Conservation (phyloP, 768 basidiomycete genomes). For the Suillus placidus region DNA sequence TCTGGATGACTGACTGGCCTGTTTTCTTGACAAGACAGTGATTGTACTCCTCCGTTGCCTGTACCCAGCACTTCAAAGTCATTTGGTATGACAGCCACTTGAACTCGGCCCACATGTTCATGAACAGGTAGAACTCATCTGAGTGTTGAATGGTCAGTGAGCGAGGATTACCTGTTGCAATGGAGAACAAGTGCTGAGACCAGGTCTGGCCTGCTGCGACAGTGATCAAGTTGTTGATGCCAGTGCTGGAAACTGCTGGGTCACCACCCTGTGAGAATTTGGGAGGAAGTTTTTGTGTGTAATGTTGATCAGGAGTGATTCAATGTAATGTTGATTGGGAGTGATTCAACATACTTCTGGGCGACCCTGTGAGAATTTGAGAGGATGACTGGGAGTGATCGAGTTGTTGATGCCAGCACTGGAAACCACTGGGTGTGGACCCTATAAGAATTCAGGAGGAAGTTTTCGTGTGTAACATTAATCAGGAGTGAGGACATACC, state of each 20-base stretch:
- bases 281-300: neutral
- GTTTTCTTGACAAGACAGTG: neutral
- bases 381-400: too few species aligned
- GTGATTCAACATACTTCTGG: too few species aligned
- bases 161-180: conserved; percentile 4
- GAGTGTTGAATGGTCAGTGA: conserved; percentile 7
- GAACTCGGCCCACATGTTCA: conserved; percentile 21
- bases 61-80: conserved; percentile 19
- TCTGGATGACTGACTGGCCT: neutral
- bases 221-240: neutral
- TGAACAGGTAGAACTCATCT: conserved; percentile 24
- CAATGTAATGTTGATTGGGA: neutral
- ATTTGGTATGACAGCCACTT: conserved; percentile 23
- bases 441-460: too few species aligned
- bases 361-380: too few species aligned
- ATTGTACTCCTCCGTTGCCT: conserved; percentile 15
- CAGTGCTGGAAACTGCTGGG: too few species aligned
- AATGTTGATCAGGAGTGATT: neutral
- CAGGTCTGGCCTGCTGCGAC: neutral
- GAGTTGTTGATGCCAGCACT: too few species aligned
- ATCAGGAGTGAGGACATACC: too few species aligned
- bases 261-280: too few species aligned
- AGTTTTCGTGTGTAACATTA: too few species aligned
- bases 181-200: conserved; percentile 1
- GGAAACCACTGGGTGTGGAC: too few species aligned